phyloP scores from a whole-genome alignment of 768 basidiomycete genomes.

The Asterophora lycoperdoides region DNA sequence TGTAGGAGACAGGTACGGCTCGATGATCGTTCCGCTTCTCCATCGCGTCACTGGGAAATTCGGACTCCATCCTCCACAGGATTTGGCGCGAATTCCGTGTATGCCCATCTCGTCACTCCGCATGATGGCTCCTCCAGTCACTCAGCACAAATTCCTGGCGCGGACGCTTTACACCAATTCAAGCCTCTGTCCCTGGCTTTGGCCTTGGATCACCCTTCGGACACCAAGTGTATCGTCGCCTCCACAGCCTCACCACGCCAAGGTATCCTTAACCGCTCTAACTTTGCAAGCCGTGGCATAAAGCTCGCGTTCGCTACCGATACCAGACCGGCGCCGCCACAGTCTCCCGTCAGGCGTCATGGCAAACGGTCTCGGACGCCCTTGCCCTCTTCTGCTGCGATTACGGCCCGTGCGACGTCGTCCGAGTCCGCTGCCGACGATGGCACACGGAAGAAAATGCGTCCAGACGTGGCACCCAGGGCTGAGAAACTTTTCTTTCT shows the following conservation, averaged over 20 bases:
- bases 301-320: not conserved
- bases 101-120: no score
- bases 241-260: not conserved
- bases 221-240: not conserved
- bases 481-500: no score
- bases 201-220: not conserved
- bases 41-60: no score
- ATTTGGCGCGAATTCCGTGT: no score
- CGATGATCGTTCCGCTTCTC: no score
- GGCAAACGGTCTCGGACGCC: conserved; percentile 10
- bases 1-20: no score
- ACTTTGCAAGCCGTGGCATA: not conserved
- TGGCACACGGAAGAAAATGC: conserved; percentile 8
- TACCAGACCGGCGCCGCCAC: not conserved
- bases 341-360: not conserved
- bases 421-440: not conserved
- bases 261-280: not conserved
- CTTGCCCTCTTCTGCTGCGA: not conserved
- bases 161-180: not conserved
- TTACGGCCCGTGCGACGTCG: not conserved
- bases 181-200: not conserved
- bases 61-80: no score
- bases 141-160: not conserved
- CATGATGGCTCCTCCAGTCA: no score
- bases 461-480: not conserved